Conservation (phyloP, 345 rosid genomes). For the Citrus reticulata region DNA sequence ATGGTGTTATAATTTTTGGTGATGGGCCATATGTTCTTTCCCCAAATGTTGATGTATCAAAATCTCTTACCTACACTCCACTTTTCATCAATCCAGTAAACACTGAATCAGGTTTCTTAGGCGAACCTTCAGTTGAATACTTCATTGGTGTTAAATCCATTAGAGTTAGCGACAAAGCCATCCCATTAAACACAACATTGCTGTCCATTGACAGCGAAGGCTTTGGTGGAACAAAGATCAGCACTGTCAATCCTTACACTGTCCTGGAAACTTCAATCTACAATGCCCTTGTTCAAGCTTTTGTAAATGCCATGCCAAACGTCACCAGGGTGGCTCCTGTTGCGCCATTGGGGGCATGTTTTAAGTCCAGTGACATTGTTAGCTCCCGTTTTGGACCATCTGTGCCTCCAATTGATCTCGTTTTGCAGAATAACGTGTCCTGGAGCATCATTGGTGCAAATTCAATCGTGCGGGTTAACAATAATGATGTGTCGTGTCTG, state of each 20-base stretch:
- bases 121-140: slow-evolving; percentile 24
- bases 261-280: slow-evolving; percentile 25
- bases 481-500: slow-evolving; percentile 10
- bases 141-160: slow-evolving; percentile 29
- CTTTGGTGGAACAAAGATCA: slow-evolving; percentile 32
- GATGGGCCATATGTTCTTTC: slow-evolving; percentile 24
- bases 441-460: slow-evolving; percentile 10
- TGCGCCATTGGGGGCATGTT: slow-evolving; percentile 22
- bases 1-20: slow-evolving; percentile 28
- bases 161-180: slow-evolving; percentile 6
- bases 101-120: slow-evolving; percentile 1
- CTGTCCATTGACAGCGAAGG: slow-evolving; percentile 22
- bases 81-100: slow-evolving; percentile 28
- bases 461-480: slow-evolving; percentile 11
- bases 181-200: slow-evolving; percentile 25
- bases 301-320: slow-evolving; percentile 4
- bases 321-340: slow-evolving; percentile 1
- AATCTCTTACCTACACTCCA: slow-evolving; percentile 24
- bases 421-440: slow-evolving; percentile 4
- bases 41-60: slow-evolving; percentile 26
- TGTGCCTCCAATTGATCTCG: slow-evolving; percentile 21
- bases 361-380: not conserved
- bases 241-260: slow-evolving; percentile 22
- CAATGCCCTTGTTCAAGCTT: slow-evolving; percentile 14
- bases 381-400: slow-evolving; percentile 15